Base-by-base conservation (phyloP, 2,329 filamentous ascomycete species). In the Catunica adiposa region DNA sequence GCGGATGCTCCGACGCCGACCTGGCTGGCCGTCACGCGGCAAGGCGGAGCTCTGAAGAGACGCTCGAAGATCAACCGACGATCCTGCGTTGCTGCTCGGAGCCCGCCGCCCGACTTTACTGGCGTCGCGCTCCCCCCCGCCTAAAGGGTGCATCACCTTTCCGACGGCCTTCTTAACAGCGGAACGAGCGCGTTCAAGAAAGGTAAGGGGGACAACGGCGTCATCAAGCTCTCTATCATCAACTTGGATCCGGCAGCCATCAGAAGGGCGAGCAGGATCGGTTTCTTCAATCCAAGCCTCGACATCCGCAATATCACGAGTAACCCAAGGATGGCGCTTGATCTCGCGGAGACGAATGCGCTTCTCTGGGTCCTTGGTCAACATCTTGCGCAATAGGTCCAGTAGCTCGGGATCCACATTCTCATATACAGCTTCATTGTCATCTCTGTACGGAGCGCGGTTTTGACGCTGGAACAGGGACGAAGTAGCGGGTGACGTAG, bases 251-350 rank as follows among this genome's bases (percentile, higher is more conserved):
- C 82, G 88, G 65, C 84, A 82, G 61, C 88, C 89, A 56, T 86
- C 80, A 31, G 82, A 83, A 58, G 83, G 83, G 37, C 83, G 78
- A 38, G 80, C 82, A 1, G 89, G 89, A 63, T 97, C 90, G 1
- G 89, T 95, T 60, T 94, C 88, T 62, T 95, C 88, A n/a, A 96
- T 79, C 92, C 92, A 98, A 8, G 76, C 74, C 31, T 79, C 72
- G 38, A 83, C 78, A 62, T 95, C 83, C 34, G 79, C 71, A 48
- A 97, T 78, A 60, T 84, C 89, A 57, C 83, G 74, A 1, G 90
- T 74, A 15, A 97, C 84, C 92, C 92, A 98, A 3, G 84, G 83
- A 65, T 98, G 92, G 59, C 86, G 83, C 67, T 97, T 97, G 63
- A 97, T 90, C 62, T 96, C 90, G 59, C 83, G 82, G 53, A 98